A percentile compares a stretch with the other conserved stretches of the same genome.
These are phyloP conservation scores for Diplocarpon mali DNA, from an alignment of 2,329 filamentous ascomycete genomes.

Conservation along the genomic window DNA sequence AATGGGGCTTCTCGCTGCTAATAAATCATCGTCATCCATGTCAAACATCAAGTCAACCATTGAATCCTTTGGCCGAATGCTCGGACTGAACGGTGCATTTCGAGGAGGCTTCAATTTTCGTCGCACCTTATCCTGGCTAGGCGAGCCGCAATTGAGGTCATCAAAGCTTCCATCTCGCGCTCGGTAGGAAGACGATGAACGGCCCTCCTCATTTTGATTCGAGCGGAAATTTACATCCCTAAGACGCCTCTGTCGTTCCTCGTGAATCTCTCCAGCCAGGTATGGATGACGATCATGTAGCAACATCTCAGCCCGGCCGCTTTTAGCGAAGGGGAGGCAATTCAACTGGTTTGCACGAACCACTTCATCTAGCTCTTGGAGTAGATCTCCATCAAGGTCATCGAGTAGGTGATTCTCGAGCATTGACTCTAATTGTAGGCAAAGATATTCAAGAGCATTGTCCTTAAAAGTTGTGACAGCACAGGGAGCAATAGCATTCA, in stretches of 20 bases:
- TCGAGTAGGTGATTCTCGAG: slow-evolving; percentile 83
- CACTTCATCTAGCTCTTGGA: slow-evolving; percentile 67
- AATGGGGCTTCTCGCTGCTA: slow-evolving; percentile 8
- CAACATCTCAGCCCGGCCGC: slow-evolving; percentile 56
- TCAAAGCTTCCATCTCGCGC: slow-evolving; percentile 53
- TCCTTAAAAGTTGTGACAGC: slow-evolving; percentile 79
- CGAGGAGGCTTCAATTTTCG: slow-evolving; percentile 35
- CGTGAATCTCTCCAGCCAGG: slow-evolving; percentile 48
- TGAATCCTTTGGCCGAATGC: slow-evolving; percentile 56
- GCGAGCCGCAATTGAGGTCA: slow-evolving; percentile 35
- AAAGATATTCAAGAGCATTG: slow-evolving; percentile 80
- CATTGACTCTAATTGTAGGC: slow-evolving; percentile 81
- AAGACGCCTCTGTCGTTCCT: slow-evolving; percentile 58
- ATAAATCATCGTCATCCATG: slow-evolving; percentile 60
- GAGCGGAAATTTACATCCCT: slow-evolving; percentile 64
- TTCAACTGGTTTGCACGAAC: slow-evolving; percentile 76
- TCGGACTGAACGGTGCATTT: slow-evolving; percentile 54
- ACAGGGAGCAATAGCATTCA: slow-evolving; percentile 79
- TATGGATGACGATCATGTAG: slow-evolving; percentile 42
- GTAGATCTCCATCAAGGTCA: slow-evolving; percentile 73
- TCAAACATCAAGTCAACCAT: slow-evolving; percentile 76
- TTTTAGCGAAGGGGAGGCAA: slow-evolving; percentile 65
- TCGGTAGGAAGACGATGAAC: slow-evolving; percentile 48
- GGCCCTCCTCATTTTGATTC: slow-evolving; percentile 51
- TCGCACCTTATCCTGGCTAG: slow-evolving; percentile 31